Conservation (phyloP, 192 early-diverging fungal genomes). For the Allomyces arbusculus region DNA sequence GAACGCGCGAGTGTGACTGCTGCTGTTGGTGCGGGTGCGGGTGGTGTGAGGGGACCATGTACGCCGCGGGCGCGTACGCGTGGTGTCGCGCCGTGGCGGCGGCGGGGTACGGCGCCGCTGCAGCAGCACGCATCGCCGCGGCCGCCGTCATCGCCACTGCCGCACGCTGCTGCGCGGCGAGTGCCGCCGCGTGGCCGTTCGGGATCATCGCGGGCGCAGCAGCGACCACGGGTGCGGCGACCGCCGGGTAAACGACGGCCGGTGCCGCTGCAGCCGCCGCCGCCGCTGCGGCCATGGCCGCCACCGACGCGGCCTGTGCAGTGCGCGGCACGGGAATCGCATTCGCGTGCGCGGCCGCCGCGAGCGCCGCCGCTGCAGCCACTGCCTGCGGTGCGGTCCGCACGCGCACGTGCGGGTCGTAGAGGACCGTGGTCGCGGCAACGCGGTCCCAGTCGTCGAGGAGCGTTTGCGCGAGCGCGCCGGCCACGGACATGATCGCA, state of each 20-base stretch:
- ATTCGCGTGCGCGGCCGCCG: neutral
- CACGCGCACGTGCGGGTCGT: conserved; percentile 44
- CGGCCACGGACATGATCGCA: conserved; percentile 62
- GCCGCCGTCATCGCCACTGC: neutral
- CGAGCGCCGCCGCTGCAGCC: neutral
- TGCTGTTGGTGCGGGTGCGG: neutral
- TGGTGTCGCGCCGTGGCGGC: no score
- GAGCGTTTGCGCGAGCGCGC: conserved; percentile 65
- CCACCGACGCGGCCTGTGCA: no score
- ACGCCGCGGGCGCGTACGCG: conserved; percentile 1
- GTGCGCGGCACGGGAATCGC: neutral
- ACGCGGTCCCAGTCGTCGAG: conserved; percentile 65
- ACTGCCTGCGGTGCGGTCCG: conserved; percentile 2
- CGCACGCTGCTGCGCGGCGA: neutral
- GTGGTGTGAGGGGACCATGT: no score
- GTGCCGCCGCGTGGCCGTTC: neutral
- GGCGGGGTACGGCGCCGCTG: no score
- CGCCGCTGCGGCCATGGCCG: no score
- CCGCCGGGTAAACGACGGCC: neutral
- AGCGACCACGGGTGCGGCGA: neutral
- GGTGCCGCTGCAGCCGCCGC: no score
- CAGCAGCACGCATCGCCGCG: neutral
- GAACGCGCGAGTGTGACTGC: no score
- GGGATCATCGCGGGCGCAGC: neutral
- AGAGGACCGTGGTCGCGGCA: conserved; percentile 46